These are phyloP conservation scores for Lepidopterella palustris DNA, from an alignment of 495 filamentous ascomycete genomes.

Conservation along the genomic window DNA sequence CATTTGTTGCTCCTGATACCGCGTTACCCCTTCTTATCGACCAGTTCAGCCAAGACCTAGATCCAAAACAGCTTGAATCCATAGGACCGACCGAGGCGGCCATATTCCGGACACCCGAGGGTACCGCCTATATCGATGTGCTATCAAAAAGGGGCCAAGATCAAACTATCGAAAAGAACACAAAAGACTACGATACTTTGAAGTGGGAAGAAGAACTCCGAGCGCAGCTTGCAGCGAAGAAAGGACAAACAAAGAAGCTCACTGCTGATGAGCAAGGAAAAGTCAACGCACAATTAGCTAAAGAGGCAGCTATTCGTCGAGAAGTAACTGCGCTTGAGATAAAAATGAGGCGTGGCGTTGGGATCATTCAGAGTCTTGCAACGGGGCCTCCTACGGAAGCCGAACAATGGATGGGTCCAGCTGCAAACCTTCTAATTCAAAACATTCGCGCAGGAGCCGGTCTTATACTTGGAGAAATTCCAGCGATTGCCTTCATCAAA, in stretches of 20 bases:
- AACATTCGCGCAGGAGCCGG: constrained; percentile 72
- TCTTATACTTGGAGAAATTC: constrained; percentile 67
- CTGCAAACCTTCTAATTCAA: constrained; percentile 61
- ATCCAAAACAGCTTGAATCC: constrained; percentile 54
- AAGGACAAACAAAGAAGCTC: constrained; percentile 84
- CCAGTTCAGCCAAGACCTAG: constrained; percentile 64
- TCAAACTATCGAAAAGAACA: constrained; percentile 67
- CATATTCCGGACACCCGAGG: constrained; percentile 83
- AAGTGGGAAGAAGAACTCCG: constrained; percentile 97
- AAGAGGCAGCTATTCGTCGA: constrained; percentile 71
- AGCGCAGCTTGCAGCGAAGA: constrained; percentile 81
- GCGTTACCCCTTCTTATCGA: constrained; percentile 70
- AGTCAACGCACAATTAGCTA: constrained; percentile 83
- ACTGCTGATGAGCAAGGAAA: constrained; percentile 81
- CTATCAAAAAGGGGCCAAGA: constrained; percentile 67
- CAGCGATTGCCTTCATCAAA: constrained; percentile 71
- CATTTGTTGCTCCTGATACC: constrained; percentile 81
- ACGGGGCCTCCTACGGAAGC: constrained; percentile 79
- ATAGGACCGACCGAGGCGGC: constrained; percentile 82
- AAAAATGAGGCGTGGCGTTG: constrained; percentile 69
- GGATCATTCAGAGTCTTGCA: constrained; percentile 73
- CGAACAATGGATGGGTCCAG: constrained; percentile 75
- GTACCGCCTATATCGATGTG: constrained; percentile 82
- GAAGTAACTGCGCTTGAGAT: constrained; percentile 60
- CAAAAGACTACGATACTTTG: constrained; percentile 85